These are phyloP conservation scores for Coemansia sp. DNA, from an alignment of 192 early-diverging fungal species.

Conservation along the genomic window DNA sequence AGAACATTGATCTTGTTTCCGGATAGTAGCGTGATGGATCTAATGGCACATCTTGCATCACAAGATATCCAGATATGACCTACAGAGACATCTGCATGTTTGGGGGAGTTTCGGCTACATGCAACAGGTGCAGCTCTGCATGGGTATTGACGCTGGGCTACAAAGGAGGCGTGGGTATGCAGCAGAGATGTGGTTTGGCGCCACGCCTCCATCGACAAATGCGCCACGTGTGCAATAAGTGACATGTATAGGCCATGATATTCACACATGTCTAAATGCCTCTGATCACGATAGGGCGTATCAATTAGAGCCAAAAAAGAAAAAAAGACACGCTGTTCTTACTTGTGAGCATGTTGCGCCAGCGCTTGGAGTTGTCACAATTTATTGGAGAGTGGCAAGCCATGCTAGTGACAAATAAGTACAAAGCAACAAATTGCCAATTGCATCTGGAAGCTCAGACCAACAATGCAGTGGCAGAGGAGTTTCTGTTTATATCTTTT, in stretches of 20 bases:
- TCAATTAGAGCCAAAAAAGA: background rate
- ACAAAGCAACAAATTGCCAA: background rate
- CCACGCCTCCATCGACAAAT: conserved; percentile 5
- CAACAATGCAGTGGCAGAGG: background rate
- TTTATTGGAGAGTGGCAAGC: background rate
- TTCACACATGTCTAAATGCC: background rate
- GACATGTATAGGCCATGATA: background rate
- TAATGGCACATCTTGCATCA: background rate
- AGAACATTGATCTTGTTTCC: background rate
- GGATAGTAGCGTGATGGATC: background rate
- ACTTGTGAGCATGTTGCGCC: background rate
- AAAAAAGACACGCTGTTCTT: background rate
- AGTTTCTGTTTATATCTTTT: background rate
- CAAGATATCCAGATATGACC: background rate
- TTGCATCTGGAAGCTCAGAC: background rate
- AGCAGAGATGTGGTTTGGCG: background rate
- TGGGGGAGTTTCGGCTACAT: background rate
- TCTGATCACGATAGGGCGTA: background rate
- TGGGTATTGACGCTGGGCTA: background rate
- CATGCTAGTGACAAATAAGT: background rate
- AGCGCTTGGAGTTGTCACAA: background rate
- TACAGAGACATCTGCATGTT: background rate
- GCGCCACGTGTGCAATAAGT: conserved; percentile 2
- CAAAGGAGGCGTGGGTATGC: conserved; percentile 1
- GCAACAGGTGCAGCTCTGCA: background rate